Evolutionary conservation across 2,329 filamentous ascomycete species (phyloP).

Genomic region (Fusarium compactum): DNA sequence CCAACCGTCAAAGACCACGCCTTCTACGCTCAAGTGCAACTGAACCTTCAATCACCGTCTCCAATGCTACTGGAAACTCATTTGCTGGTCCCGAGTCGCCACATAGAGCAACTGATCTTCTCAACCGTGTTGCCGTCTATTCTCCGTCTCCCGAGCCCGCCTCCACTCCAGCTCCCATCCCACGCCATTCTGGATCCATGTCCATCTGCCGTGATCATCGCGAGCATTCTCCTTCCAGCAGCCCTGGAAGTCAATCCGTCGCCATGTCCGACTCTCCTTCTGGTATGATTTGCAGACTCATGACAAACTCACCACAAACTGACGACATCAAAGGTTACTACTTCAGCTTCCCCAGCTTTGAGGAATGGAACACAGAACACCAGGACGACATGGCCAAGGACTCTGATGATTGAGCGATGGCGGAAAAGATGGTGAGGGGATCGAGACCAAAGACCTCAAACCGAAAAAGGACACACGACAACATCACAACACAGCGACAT

Average conservation of each 20-base stretch:
- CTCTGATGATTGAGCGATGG: slow-evolving; percentile 42
- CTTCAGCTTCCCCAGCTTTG: slow-evolving; percentile 80
- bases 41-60: slow-evolving; percentile 68
- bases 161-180: slow-evolving; percentile 32
- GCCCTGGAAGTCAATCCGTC: slow-evolving; percentile 40
- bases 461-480: slow-evolving; percentile 28
- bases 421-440: slow-evolving; percentile 30
- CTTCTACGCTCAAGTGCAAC: slow-evolving; percentile 67
- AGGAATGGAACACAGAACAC: slow-evolving; percentile 68
- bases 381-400: slow-evolving; percentile 44
- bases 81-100: slow-evolving; percentile 62
- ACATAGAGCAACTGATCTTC: slow-evolving; percentile 65
- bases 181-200: slow-evolving; percentile 43
- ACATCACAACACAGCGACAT: slow-evolving; percentile 24
- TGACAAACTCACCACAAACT: slow-evolving; percentile 52
- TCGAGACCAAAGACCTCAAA: slow-evolving; percentile 27
- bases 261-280: slow-evolving; percentile 47
- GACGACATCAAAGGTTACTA: slow-evolving; percentile 61
- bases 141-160: slow-evolving; percentile 49
- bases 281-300: slow-evolving; percentile 32
- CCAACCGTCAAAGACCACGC: slow-evolving; percentile 61
- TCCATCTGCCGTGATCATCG: slow-evolving; percentile 39
- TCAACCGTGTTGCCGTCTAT: slow-evolving; percentile 66
- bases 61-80: slow-evolving; percentile 64
- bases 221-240: slow-evolving; percentile 39